Percentiles rank a stretch among this genome's conserved stretches.
phyloP scores from a whole-genome alignment of 73 alveolate genomes.

The Symbiodinium natans region DNA sequence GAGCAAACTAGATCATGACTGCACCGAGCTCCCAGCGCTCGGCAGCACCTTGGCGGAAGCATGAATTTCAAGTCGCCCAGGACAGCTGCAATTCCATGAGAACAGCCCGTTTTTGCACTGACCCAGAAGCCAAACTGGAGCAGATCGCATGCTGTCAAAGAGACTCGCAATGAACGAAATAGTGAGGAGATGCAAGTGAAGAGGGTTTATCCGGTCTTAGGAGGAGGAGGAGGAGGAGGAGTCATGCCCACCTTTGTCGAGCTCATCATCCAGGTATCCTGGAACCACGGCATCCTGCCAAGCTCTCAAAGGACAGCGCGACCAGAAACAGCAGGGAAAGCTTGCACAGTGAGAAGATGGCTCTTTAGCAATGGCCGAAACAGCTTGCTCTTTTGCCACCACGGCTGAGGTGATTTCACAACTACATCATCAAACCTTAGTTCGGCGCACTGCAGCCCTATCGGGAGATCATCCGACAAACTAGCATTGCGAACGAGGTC shows the following conservation, averaged over 20 bases:
- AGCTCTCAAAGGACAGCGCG: neutral
- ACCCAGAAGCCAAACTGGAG: too few species aligned
- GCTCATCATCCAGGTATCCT: constrained; percentile 52
- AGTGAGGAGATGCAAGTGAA: too few species aligned
- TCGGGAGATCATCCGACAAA: neutral
- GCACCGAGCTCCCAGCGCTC: neutral
- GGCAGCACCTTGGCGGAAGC: neutral
- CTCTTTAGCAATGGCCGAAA: neutral
- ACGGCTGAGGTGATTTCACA: neutral
- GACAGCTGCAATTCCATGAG: too few species aligned
- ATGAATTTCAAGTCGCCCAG: too few species aligned
- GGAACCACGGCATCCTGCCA: constrained; percentile 1
- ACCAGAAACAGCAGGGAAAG: too few species aligned
- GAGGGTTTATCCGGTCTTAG: too few species aligned
- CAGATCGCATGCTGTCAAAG: too few species aligned
- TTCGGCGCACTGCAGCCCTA: constrained; percentile 56
- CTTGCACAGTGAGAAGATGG: too few species aligned
- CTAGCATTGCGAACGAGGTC: neutral
- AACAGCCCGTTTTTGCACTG: too few species aligned
- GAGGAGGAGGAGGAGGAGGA: too few species aligned
- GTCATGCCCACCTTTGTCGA: neutral
- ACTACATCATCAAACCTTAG: neutral
- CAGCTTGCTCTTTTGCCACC: constrained; percentile 1
- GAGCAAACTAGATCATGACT: too few species aligned
- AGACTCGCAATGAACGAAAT: too few species aligned